Base-by-base conservation (phyloP, 129 eudicot species). In the Deinandra increscens region DNA sequence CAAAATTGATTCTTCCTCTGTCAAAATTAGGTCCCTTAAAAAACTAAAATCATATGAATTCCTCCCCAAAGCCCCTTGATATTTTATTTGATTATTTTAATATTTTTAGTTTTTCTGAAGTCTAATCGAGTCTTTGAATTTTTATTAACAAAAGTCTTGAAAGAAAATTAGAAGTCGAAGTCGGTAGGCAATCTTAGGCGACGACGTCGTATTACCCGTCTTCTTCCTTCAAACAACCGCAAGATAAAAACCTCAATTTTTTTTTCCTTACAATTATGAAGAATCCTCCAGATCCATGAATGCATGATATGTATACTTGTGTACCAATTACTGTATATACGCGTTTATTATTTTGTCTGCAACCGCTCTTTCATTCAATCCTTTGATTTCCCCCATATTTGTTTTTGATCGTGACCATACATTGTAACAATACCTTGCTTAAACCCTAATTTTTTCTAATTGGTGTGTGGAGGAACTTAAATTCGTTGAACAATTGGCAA, bases 141-240 rank as follows among this genome's bases (percentile, higher is more conserved):
- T 37, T 19, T 51, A 4, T 69, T 8, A 38, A 14, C 9, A 55
- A 39, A 4, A 58, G 45, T 71, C 34, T 31, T 15, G 13, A 1
- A n/a, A 38, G 33, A 33, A 36, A 73, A 63, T 17, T 60, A 72
- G 18, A 72, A 33, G 69, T n/a, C n/a, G n/a, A 54, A 65, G 79
- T 74, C 79, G 79, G 73, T 66, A 66, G 45, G 29, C 67, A 66
- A 75, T 20, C 56, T 36, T 2, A 20, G 9, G 5, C 64, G 68
- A 75, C 81, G 84, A 19, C 76, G 83, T 74, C 84, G 84, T 75
- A 64, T 63, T n/a, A n/a, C n/a, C 33, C 42, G 77, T 80, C 84
- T 70, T 80, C 80, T 75, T 80, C 81, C 58, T 70, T 70, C 60
- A 75, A 62, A 69, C 84, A 62, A 75, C 51, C 69, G 65, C 60